Evolutionary conservation across 495 filamentous ascomycete genomes (phyloP), one percentile per base, ranked within the genome.

Genomic region (Penicillium alfredii): DNA sequence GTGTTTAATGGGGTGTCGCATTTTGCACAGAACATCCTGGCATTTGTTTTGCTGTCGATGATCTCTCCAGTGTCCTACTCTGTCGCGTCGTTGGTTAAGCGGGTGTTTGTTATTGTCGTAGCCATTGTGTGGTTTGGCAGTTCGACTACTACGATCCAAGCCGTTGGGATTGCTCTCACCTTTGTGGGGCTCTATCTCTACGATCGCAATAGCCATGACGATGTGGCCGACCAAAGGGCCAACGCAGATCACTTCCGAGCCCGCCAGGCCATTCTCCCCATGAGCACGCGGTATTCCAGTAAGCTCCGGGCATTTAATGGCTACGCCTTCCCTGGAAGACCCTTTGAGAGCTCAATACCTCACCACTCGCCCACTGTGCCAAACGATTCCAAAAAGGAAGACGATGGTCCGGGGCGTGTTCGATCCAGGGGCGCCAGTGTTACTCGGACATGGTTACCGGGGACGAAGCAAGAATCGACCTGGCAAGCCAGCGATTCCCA

Each of bases 1-100:
- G 54, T 97, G 22, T 97, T 99, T 71, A 99, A 97, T 56, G 92
- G 92, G 28, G 84, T 87, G 4, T 94, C 93, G 56, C 92, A 99
- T 55, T 99, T 99, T 56, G 86, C 78, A 1, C 92, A 99, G 47
- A 95, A 92, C 55, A 90, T 99, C 24, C 71, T 97, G 33, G 92
- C 92, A 1, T 99, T 99, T 49, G 67, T 95, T 23, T 69, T 99
- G 8, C 68, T 97, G 12, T 89, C 86, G 31, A 80, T 94, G 70
- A 81, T 96, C 8, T 92, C 85, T 2, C 92, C 92, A 3, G 92
- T 99, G 20, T 96, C 93, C 2, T 99, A 99, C 68, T 94, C 86
- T 0, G 90, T 99, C 22, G 92, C 92, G 15, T 86, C 80, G 23
- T 69, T 99, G 30, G 88, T 97, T 45, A 99, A 99, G 61, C 82